Evolutionary conservation across 1,139 yeast genomes (phyloP).

Genomic region (Saccharomycopsis phalli): DNA sequence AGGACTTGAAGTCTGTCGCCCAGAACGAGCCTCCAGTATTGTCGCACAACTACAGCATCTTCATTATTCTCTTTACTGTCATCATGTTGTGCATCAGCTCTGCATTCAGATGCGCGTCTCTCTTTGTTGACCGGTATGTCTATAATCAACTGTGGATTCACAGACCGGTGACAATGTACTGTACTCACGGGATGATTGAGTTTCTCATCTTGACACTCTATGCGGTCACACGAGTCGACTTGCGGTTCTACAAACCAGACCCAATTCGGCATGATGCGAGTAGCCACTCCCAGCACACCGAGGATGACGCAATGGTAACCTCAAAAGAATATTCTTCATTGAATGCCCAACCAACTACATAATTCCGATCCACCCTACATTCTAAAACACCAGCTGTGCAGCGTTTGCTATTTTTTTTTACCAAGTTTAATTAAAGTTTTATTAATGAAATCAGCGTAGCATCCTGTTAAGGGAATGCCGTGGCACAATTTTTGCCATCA

Average conservation of each 20-base stretch:
- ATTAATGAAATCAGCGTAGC: too few relatives aligned
- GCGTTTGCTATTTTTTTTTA: too few relatives aligned
- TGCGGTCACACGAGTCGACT: constrained; percentile 56
- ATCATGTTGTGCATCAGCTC: constrained; percentile 48
- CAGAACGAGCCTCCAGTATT: constrained; percentile 28
- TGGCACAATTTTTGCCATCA: too few relatives aligned
- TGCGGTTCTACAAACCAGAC: constrained; percentile 75
- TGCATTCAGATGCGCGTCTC: constrained; percentile 47
- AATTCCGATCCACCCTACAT: too few relatives aligned
- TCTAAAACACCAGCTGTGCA: too few relatives aligned
- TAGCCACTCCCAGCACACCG: neutral
- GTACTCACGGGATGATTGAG: constrained; percentile 61
- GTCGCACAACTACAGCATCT: constrained; percentile 41
- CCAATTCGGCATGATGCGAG: constrained; percentile 33
- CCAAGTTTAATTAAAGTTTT: too few relatives aligned
- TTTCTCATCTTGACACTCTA: constrained; percentile 45
- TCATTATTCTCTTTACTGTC: constrained; percentile 43
- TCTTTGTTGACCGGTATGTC: constrained; percentile 34
- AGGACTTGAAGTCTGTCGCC: constrained; percentile 23
- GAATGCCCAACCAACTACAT: too few relatives aligned
- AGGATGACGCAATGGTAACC: too few relatives aligned
- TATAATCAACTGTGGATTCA: constrained; percentile 34
- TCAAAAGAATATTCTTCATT: too few relatives aligned
- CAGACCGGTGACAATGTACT: constrained; percentile 54
- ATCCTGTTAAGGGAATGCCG: too few relatives aligned